phyloP scores from a whole-genome alignment of 345 rosid genomes.

The Excoecaria cochinchinensis region DNA sequence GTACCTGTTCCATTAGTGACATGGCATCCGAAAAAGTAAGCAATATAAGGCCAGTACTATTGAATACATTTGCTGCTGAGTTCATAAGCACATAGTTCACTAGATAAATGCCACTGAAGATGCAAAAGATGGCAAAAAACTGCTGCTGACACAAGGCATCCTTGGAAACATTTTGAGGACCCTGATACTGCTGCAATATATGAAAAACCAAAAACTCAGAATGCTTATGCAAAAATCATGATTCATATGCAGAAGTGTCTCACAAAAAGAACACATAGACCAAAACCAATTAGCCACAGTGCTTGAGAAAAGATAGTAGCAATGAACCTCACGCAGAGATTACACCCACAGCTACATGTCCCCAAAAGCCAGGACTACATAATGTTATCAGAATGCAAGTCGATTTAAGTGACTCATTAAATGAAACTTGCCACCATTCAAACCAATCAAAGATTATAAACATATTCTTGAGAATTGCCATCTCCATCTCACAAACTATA shows the following conservation, averaged over 20 bases:
- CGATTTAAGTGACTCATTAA: not conserved
- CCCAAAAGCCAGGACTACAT: not conserved
- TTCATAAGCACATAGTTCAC: constrained; percentile 74
- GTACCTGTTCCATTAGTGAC: constrained; percentile 90
- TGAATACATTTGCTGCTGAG: constrained; percentile 80
- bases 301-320: not conserved
- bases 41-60: constrained; percentile 65
- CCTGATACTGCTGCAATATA: constrained; percentile 54
- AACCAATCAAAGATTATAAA: not conserved
- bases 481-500: not conserved
- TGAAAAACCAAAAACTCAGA: constrained; percentile 17
- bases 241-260: no score
- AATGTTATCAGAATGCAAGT: not conserved
- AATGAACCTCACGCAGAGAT: not conserved
- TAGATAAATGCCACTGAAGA: constrained; percentile 70
- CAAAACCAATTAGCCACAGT: not conserved
- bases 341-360: not conserved
- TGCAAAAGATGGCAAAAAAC: constrained; percentile 64
- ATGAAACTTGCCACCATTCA: not conserved
- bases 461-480: not conserved
- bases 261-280: not conserved
- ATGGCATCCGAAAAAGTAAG: constrained; percentile 87
- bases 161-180: constrained; percentile 46
- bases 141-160: constrained; percentile 65
- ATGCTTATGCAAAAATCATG: not conserved